Evolutionary conservation across 1,139 yeast genomes (phyloP).

Genomic region (Diutina neorugosa): DNA sequence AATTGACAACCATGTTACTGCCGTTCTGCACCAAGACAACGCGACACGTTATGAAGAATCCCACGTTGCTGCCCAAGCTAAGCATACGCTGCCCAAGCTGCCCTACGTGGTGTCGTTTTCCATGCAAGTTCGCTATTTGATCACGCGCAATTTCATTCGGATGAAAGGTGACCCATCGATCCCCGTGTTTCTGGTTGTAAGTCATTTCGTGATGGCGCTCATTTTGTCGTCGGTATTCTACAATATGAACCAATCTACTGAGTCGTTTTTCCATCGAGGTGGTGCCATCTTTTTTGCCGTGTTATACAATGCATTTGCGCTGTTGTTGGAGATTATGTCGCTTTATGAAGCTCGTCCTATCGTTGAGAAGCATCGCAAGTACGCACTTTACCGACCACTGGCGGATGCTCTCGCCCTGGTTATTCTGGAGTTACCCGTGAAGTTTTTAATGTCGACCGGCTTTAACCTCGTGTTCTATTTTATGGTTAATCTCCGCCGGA

Average conservation of each 20-base stretch:
- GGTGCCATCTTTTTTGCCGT: constrained; percentile 70
- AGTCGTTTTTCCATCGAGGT: constrained; percentile 24
- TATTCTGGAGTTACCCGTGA: constrained; percentile 55
- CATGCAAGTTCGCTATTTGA: constrained; percentile 10
- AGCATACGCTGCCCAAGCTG: constrained; percentile 7
- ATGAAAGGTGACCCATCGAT: constrained; percentile 11
- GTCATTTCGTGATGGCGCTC: constrained; percentile 10
- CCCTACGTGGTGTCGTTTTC: constrained; percentile 10
- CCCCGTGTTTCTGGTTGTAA: constrained; percentile 9
- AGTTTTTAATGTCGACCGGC: constrained; percentile 38
- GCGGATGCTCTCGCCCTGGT: constrained; percentile 68
- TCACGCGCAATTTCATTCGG: constrained; percentile 9
- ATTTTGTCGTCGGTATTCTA: constrained; percentile 10
- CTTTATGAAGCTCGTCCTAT: constrained; percentile 67
- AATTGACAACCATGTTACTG: constrained; percentile 14
- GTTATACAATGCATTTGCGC: constrained; percentile 65
- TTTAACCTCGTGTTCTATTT: constrained; percentile 59
- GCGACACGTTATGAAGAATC: constrained; percentile 8
- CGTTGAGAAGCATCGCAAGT: constrained; percentile 69
- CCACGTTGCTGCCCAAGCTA: constrained; percentile 10
- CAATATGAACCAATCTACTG: constrained; percentile 8
- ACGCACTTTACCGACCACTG: constrained; percentile 65
- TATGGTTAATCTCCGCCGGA: constrained; percentile 52
- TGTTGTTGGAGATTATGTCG: constrained; percentile 61
- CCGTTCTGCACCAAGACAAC: constrained; percentile 26